A percentile compares a stretch with the other conserved stretches of the same genome.
Conservation (phyloP, 2,329 filamentous ascomycete genomes). For the Clarireedia monteithiana region DNA sequence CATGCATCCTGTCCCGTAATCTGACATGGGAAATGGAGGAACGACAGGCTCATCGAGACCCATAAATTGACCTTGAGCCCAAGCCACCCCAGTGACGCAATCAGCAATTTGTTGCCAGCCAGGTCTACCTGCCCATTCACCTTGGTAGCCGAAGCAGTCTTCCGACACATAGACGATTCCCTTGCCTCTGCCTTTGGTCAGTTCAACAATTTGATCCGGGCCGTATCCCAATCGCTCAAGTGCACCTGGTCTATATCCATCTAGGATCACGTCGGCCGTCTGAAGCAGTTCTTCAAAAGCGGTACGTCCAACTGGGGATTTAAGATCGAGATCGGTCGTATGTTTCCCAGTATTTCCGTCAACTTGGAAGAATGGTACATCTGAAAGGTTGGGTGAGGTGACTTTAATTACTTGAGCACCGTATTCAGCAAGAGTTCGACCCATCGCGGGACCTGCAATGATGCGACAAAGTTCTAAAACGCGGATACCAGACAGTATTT, state of each 20-base stretch:
- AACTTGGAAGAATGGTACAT: slow-evolving; percentile 65
- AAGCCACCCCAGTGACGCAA: slow-evolving; percentile 24
- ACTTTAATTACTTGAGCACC: slow-evolving; percentile 68
- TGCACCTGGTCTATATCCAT: slow-evolving; percentile 62
- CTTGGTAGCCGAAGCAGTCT: slow-evolving; percentile 61
- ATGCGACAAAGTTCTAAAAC: slow-evolving; percentile 70
- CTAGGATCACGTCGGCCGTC: slow-evolving; percentile 58
- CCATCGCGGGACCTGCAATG: slow-evolving; percentile 68
- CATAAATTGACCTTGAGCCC: slow-evolving; percentile 51
- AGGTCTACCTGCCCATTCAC: slow-evolving; percentile 54
- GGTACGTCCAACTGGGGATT: slow-evolving; percentile 42
- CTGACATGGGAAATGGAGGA: slow-evolving; percentile 55
- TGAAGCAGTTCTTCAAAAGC: slow-evolving; percentile 51
- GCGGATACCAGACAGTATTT: slow-evolving; percentile 50
- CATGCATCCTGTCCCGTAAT: slow-evolving; percentile 66
- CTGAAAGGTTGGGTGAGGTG: slow-evolving; percentile 58
- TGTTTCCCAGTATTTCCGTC: slow-evolving; percentile 68
- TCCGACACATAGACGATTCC: slow-evolving; percentile 63
- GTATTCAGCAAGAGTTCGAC: slow-evolving; percentile 64
- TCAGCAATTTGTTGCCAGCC: slow-evolving; percentile 71
- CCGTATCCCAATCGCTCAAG: slow-evolving; percentile 58
- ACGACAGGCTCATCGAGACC: slow-evolving; percentile 55
- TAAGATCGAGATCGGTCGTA: slow-evolving; percentile 55
- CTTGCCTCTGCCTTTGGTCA: slow-evolving; percentile 47
- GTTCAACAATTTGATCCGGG: slow-evolving; percentile 42